Percentiles rank a stretch among this genome's conserved stretches.
phyloP scores from a whole-genome alignment of 352 stramenopile genomes.

The Globisporangium spinosum region DNA sequence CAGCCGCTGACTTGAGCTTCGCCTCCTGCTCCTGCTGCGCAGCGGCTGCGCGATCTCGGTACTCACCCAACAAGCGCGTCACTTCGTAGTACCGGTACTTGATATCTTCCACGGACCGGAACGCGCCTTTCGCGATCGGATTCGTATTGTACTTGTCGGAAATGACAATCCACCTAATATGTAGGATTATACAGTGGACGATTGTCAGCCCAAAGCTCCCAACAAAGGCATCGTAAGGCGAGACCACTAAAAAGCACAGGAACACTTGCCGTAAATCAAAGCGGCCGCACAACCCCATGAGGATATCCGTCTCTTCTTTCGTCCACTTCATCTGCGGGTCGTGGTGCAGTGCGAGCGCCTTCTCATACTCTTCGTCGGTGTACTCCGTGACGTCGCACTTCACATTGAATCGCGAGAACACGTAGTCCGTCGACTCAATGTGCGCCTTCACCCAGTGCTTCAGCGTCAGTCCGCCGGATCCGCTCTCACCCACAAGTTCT shows the following conservation, averaged over 20 bases:
- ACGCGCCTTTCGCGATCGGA: constrained; percentile 29
- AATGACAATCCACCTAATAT: constrained; percentile 58
- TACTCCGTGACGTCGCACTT: constrained; percentile 46
- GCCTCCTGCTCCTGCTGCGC: neutral
- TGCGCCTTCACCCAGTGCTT: constrained; percentile 65
- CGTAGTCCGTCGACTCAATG: constrained; percentile 51
- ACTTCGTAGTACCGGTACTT: constrained; percentile 75
- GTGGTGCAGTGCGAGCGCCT: constrained; percentile 29
- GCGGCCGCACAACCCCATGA: constrained; percentile 46
- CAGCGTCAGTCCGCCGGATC: constrained; percentile 39
- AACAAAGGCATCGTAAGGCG: neutral
- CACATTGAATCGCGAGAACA: constrained; percentile 69
- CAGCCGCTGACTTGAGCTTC: neutral
- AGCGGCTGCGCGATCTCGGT: constrained; percentile 21
- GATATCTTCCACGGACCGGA: constrained; percentile 56
- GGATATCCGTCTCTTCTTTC: constrained; percentile 55
- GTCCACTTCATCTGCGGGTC: constrained; percentile 61
- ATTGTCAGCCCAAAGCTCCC: neutral
- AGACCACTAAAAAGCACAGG: neutral
- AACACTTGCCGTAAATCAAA: constrained; percentile 40
- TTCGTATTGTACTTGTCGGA: constrained; percentile 54
- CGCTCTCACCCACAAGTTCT: constrained; percentile 37
- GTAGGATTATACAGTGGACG: neutral
- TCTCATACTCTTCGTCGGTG: constrained; percentile 52
- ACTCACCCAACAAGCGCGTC: constrained; percentile 39